Conservation (phyloP, 1,139 yeast species). For the Pneumocystis wakefieldiae region DNA sequence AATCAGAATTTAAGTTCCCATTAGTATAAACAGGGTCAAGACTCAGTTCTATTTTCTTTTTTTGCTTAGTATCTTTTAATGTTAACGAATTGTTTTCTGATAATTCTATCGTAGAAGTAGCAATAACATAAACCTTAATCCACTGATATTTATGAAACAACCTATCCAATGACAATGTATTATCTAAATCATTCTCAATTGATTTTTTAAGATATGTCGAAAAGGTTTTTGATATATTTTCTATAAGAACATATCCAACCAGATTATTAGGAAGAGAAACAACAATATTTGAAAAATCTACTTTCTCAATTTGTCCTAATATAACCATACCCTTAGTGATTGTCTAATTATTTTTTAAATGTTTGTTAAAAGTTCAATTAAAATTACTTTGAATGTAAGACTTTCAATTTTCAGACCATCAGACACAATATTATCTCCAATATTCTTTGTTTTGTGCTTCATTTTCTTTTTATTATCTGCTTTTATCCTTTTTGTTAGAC, state of each 20-base stretch:
- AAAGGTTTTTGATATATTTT: conserved; percentile 38
- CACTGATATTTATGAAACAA: conserved; percentile 66
- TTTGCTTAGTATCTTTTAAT: conserved; percentile 18
- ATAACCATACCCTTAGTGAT: conserved; percentile 44
- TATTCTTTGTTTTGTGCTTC: background rate
- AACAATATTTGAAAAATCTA: conserved; percentile 48
- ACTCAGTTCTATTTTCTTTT: conserved; percentile 54
- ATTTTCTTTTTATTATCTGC: background rate
- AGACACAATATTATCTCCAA: background rate
- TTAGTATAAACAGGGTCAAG: conserved; percentile 67
- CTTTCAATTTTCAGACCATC: background rate
- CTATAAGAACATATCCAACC: conserved; percentile 64
- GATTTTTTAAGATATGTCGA: conserved; percentile 37
- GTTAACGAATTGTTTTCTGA: conserved; percentile 9
- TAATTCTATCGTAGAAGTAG: conserved; percentile 38
- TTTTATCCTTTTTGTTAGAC: background rate
- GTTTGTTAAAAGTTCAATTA: background rate
- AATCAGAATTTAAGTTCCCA: conserved; percentile 45
- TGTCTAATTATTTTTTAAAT: conserved; percentile 1
- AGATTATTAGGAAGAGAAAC: conserved; percentile 72
- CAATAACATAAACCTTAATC: conserved; percentile 33
- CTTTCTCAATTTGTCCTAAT: conserved; percentile 56
- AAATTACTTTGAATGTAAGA: background rate
- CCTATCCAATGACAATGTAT: conserved; percentile 33
- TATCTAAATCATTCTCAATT: conserved; percentile 40